A percentile compares a stretch with the other conserved stretches of the same genome.
phyloP scores from a whole-genome alignment of 306 rosid species.

The Oxytropis ochrocephala region DNA sequence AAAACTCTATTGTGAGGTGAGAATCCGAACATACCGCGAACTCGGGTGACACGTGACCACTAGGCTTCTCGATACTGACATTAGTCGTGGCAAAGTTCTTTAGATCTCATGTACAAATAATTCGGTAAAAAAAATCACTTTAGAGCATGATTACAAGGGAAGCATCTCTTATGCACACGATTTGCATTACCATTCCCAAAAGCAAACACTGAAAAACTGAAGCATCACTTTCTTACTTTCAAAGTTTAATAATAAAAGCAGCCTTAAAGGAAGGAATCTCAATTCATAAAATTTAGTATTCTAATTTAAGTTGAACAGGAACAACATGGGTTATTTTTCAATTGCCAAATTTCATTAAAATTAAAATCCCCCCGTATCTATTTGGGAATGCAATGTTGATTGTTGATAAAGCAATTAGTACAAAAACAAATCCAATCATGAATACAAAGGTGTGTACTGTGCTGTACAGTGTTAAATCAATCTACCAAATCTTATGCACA shows the following conservation, averaged over 20 bases:
- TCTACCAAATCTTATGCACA: conserved; percentile 13
- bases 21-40: no score
- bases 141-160: conserved; percentile 17
- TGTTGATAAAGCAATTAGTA: no score
- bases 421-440: no score
- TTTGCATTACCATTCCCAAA: background rate
- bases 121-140: no score
- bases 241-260: background rate
- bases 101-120: no score
- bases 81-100: no score
- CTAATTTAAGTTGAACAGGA: background rate
- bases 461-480: conserved; percentile 5
- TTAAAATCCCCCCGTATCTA: no score
- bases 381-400: no score
- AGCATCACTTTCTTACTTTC: background rate
- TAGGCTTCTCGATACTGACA: no score
- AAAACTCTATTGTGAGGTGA: no score
- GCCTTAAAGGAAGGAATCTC: background rate
- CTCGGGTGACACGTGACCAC: no score
- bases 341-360: no score
- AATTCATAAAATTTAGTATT: background rate
- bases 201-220: background rate
- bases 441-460: conserved; percentile 10
- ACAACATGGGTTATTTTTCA: background rate
- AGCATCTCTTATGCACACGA: conserved; percentile 19